A percentile compares a stretch with the other conserved stretches of the same genome.
These are phyloP conservation scores for Cardamine chenopodiifolia DNA, from an alignment of 345 rosid genomes.

Conservation along the genomic window DNA sequence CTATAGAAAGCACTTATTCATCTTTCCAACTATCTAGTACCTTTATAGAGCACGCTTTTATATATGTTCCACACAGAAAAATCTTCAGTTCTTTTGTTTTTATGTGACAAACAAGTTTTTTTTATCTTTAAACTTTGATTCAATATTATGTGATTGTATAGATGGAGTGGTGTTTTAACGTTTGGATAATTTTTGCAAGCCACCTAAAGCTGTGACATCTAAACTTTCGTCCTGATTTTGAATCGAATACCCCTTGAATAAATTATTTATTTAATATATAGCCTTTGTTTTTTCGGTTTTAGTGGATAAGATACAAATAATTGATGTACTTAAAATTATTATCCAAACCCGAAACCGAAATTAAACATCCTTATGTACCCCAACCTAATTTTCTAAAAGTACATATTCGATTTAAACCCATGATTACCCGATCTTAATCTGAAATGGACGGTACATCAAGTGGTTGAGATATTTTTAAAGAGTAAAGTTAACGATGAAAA, in stretches of 20 bases:
- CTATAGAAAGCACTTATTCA: not conserved
- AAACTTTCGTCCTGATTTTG: not conserved
- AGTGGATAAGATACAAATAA: not conserved
- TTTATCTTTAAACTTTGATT: not conserved
- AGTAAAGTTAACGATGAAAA: not conserved
- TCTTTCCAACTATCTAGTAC: not conserved
- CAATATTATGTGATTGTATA: not conserved
- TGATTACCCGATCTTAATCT: not conserved
- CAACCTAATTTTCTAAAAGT: not conserved
- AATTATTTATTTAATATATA: not conserved
- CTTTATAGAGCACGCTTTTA: not conserved
- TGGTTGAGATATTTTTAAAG: constrained; percentile 9
- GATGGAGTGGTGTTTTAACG: not conserved
- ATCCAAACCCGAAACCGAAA: too few relatives aligned
- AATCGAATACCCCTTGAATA: not conserved
- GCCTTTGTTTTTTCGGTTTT: not conserved
- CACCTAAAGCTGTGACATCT: not conserved
- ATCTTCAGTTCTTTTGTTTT: not conserved
- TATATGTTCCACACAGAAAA: not conserved
- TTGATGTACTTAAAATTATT: too few relatives aligned
- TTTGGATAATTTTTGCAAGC: not conserved
- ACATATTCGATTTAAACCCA: not conserved
- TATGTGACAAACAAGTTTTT: not conserved
- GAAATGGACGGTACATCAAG: constrained; percentile 8
- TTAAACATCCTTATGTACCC: too few relatives aligned